Base-by-base conservation (phyloP, 345 rosid species). In the Balakata baccata region DNA sequence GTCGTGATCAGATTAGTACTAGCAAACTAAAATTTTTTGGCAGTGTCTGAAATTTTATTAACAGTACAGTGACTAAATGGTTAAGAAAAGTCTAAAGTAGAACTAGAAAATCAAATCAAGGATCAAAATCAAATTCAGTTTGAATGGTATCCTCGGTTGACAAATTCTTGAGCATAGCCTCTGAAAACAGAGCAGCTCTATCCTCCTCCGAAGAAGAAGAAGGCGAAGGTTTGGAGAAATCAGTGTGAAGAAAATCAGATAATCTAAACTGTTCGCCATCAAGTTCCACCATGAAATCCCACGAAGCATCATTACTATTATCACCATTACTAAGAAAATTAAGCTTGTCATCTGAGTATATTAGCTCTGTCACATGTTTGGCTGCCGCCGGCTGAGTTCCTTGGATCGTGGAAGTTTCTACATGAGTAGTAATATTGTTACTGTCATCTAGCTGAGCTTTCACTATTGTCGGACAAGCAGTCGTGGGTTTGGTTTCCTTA, bases 171-270 rank as follows among this genome's bases (percentile, higher is more conserved):
- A 43, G 47, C 47, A 43, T 43, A 43, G 47, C 47, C 47, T 43
- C 47, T 10, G 47, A 43, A 10, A 64, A 5, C 80, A 23, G 38
- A 34, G 47, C 43, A 16, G 67, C 57, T 11, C 74, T 71, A 3
- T 73, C 77, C 3, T 59, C 54, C 34, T 52, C 25, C 68, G 51
- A 43, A 64, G 68, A 23, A 17, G 68, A 10, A 11, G 37, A 41
- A 23, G 6, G 11, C 8, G 29, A 20, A 58, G 5, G 14, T 6
- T 29, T 49, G 13, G 38, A 49, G 8, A 67, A 25, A 29, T 50
- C 70, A 0, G 71, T 29, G 1, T 50, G 71, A 14, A 67, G 71
- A 34, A 51, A 67, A 49, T 51, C 58, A 34, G 71, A 50, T 16
- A 67, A 29, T 20, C 12, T 50, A 34, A 67, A 45, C 71, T 67